These are phyloP conservation scores for Rhizodiscina lignyota DNA, from an alignment of 495 filamentous ascomycete genomes.

Conservation along the genomic window DNA sequence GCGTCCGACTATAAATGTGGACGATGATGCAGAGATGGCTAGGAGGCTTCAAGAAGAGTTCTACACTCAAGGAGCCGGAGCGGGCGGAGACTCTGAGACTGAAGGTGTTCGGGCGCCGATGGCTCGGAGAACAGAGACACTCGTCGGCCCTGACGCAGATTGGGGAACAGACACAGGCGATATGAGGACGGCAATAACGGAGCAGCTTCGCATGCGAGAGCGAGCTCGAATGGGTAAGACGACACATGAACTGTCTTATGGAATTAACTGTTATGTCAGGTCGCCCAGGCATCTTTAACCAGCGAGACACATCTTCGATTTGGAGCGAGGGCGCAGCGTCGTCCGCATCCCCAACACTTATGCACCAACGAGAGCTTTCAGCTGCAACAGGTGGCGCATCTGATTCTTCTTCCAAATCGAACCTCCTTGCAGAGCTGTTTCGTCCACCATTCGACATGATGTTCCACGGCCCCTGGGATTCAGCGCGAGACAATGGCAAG, in stretches of 20 bases:
- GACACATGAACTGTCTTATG: too few species aligned
- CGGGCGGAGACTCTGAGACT: slow-evolving; percentile 28
- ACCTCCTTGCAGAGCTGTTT: slow-evolving; percentile 73
- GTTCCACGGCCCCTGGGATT: slow-evolving; percentile 53
- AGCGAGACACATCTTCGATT: slow-evolving; percentile 47
- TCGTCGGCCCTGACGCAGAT: slow-evolving; percentile 56
- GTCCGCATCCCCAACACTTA: slow-evolving; percentile 20
- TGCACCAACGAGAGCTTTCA: slow-evolving; percentile 34
- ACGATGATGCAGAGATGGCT: slow-evolving; percentile 84
- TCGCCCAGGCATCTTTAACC: slow-evolving; percentile 71
- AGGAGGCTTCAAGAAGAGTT: slow-evolving; percentile 81
- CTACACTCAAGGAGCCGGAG: slow-evolving; percentile 35
- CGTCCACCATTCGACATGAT: slow-evolving; percentile 84
- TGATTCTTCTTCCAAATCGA: slow-evolving; percentile 49
- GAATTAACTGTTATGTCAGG: too few species aligned
- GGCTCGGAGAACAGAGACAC: slow-evolving; percentile 75
- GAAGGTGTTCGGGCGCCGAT: slow-evolving; percentile 79
- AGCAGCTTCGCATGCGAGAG: slow-evolving; percentile 45
- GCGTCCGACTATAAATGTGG: neutral
- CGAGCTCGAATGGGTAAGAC: slow-evolving; percentile 23
- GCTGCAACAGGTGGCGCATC: slow-evolving; percentile 59
- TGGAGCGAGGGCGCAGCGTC: slow-evolving; percentile 42
- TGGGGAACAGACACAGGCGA: slow-evolving; percentile 35
- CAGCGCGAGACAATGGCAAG: slow-evolving; percentile 67
- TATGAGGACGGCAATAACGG: slow-evolving; percentile 43